A percentile compares a stretch with the other conserved stretches of the same genome.
phyloP scores from a whole-genome alignment of 371 early-diverging fungal genomes.

The Mucor plumbeus region DNA sequence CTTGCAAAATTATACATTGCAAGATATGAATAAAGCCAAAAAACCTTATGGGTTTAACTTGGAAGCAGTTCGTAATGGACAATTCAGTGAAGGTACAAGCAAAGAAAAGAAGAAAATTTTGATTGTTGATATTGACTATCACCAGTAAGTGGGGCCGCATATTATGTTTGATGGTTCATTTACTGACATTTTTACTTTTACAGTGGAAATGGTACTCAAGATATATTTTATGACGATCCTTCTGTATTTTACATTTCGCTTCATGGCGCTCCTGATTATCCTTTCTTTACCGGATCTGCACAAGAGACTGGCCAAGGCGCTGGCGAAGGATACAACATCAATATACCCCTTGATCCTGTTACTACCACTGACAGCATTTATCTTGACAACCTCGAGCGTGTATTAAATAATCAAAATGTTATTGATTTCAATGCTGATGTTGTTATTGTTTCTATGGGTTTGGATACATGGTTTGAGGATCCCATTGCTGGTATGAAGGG shows the following conservation, averaged over 20 bases:
- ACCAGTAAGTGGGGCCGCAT: conserved; percentile 56
- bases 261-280: conserved; percentile 58
- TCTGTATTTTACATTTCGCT: conserved; percentile 65
- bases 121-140: conserved; percentile 68
- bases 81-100: conserved; percentile 23
- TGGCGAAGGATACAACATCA: conserved; percentile 70
- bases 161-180: neutral
- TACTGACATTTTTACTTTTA: neutral
- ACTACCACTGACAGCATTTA: conserved; percentile 57
- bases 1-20: conserved; percentile 48
- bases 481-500: conserved; percentile 68
- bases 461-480: conserved; percentile 70
- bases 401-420: conserved; percentile 34
- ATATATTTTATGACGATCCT: conserved; percentile 65
- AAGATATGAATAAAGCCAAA: conserved; percentile 35
- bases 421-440: conserved; percentile 52
- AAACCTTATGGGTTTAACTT: conserved; percentile 20
- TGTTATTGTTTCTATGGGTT: conserved; percentile 60
- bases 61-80: neutral
- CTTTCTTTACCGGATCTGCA: conserved; percentile 66
- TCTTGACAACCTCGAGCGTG: conserved; percentile 36
- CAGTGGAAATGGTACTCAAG: conserved; percentile 78
- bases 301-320: conserved; percentile 60
- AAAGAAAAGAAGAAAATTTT: conserved; percentile 46
- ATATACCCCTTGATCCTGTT: conserved; percentile 63